phyloP scores from a whole-genome alignment of 2,329 filamentous ascomycete genomes.

The Blastomyces gilchristii region DNA sequence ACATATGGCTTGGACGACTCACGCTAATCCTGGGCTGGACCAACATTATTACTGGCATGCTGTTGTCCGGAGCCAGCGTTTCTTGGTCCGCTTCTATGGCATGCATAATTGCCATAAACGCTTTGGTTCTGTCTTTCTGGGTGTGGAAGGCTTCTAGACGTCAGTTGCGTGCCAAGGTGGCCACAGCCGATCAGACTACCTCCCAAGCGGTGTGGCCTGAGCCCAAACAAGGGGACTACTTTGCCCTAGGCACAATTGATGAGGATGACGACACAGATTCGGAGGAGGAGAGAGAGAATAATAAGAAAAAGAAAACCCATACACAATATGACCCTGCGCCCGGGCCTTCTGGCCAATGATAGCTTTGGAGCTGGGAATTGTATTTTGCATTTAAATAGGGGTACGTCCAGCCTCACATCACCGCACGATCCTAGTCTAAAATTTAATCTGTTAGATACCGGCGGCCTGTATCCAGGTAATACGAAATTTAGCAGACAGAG shows the following conservation, averaged over 20 bases:
- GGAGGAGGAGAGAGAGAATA: not conserved
- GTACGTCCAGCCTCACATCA: not conserved
- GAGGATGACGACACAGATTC: not conserved
- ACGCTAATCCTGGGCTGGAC: not conserved
- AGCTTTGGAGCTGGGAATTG: not conserved
- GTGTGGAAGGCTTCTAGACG: not conserved
- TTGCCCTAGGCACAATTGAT: constrained; percentile 1
- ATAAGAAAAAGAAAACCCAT: not conserved
- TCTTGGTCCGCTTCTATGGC: constrained; percentile 4
- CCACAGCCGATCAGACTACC: not conserved
- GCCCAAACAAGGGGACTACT: not conserved
- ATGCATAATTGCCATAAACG: not conserved
- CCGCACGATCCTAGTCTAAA: not conserved
- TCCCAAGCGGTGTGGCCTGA: not conserved
- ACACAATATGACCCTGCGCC: not conserved
- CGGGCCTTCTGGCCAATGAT: not conserved
- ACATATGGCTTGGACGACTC: constrained; percentile 2
- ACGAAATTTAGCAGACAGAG: not conserved
- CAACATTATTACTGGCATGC: constrained; percentile 3
- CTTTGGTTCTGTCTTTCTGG: not conserved
- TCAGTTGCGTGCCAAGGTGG: not conserved
- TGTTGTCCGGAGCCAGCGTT: not conserved
- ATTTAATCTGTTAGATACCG: not conserved
- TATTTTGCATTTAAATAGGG: not conserved
- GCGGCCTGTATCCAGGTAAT: not conserved